Evolutionary conservation across 371 early-diverging fungal species (phyloP).

Genomic region (Blastocladiella emersonii): DNA sequence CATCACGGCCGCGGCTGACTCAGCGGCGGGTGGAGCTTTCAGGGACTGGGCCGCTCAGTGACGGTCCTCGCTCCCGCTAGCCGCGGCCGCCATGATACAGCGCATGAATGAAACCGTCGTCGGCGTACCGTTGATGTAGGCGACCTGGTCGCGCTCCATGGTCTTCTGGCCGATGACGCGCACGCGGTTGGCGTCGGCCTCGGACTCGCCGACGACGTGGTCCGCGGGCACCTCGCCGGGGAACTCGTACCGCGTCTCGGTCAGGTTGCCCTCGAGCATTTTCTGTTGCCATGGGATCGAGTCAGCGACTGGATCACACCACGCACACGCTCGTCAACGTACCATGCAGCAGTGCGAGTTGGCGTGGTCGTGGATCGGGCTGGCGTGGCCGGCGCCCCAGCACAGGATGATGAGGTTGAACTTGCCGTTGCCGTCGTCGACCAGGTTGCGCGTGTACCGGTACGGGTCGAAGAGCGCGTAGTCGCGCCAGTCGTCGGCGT

Average conservation of each 20-base stretch:
- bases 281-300: slow-evolving; percentile 20
- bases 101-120: slow-evolving; percentile 3
- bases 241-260: slow-evolving; percentile 68
- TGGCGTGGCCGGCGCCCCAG: slow-evolving; percentile 66
- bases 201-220: slow-evolving; percentile 16
- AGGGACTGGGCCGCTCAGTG: no score
- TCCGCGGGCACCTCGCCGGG: slow-evolving; percentile 28
- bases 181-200: slow-evolving; percentile 18
- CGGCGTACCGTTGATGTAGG: slow-evolving; percentile 68
- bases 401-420: slow-evolving; percentile 84
- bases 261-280: slow-evolving; percentile 65
- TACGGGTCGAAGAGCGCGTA: slow-evolving; percentile 65
- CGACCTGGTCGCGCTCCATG: slow-evolving; percentile 48
- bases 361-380: slow-evolving; percentile 89
- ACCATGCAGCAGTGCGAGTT: slow-evolving; percentile 81
- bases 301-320: no score
- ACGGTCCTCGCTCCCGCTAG: no score
- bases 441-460: slow-evolving; percentile 69
- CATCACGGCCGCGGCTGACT: no score
- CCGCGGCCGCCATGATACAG: no score
- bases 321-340: background rate
- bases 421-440: slow-evolving; percentile 85
- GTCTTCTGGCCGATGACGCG: slow-evolving; percentile 26
- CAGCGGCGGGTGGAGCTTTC: no score
- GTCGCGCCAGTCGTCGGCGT: slow-evolving; percentile 53